These are phyloP conservation scores for Phytophthora cactorum DNA, from an alignment of 352 stramenopile genomes.

Conservation along the genomic window DNA sequence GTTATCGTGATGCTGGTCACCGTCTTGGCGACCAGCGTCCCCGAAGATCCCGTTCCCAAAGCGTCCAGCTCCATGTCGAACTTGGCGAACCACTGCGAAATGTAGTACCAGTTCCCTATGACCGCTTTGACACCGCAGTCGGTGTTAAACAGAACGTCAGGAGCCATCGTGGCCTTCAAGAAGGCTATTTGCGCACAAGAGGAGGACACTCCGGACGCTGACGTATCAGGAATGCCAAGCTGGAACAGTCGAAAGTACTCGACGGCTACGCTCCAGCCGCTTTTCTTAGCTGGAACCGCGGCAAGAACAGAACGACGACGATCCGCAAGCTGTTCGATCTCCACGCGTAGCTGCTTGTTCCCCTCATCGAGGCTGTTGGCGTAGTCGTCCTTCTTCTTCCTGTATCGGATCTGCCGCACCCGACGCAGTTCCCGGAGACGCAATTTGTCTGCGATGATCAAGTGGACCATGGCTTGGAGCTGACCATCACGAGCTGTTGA, in stretches of 20 bases:
- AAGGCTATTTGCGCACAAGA: constrained; percentile 11
- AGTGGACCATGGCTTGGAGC: background rate
- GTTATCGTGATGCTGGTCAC: constrained; percentile 7
- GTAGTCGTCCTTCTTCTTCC: constrained; percentile 28
- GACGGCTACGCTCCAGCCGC: constrained; percentile 12
- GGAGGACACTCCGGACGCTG: background rate
- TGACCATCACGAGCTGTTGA: background rate
- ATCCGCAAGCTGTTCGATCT: constrained; percentile 18
- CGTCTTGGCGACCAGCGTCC: background rate
- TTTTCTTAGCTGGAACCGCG: constrained; percentile 3
- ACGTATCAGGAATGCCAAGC: constrained; percentile 1
- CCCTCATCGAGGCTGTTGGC: constrained; percentile 1
- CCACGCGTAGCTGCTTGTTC: constrained; percentile 5
- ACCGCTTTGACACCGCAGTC: constrained; percentile 11
- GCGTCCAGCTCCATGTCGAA: constrained; percentile 14
- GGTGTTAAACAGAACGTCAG: constrained; percentile 14
- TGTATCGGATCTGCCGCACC: constrained; percentile 23
- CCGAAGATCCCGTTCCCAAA: constrained; percentile 2
- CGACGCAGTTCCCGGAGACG: constrained; percentile 5
- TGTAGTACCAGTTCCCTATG: constrained; percentile 16
- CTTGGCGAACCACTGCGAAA: constrained; percentile 19
- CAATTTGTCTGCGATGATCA: constrained; percentile 7
- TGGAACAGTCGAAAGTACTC: constrained; percentile 30
- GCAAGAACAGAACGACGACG: constrained; percentile 3
- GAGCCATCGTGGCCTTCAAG: constrained; percentile 3